Evolutionary conservation across 352 stramenopile genomes (phyloP).

Genomic region (Thalassiosira exigua): DNA sequence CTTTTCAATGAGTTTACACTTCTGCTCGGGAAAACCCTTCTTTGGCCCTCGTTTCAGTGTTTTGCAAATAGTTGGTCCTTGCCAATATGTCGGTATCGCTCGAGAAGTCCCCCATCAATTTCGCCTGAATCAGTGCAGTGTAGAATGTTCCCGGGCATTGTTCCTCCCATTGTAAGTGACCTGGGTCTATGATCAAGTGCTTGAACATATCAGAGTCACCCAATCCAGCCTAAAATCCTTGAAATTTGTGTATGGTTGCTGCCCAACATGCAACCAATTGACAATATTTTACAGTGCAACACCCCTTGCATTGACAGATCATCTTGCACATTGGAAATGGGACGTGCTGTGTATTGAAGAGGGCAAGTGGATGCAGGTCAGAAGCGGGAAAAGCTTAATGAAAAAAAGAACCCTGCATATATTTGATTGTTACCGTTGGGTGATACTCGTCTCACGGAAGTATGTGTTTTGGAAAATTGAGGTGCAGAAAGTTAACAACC

Average conservation of each 20-base stretch:
- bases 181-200: slow-evolving; percentile 28
- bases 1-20: too few species aligned
- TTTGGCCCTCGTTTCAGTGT: not conserved
- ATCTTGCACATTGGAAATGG: slow-evolving; percentile 25
- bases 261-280: slow-evolving; percentile 20
- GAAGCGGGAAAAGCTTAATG: not conserved
- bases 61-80: slow-evolving; percentile 8
- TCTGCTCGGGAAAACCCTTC: too few species aligned
- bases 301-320: not conserved
- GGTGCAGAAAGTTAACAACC: slow-evolving; percentile 20
- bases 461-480: not conserved
- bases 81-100: slow-evolving; percentile 13
- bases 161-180: slow-evolving; percentile 9
- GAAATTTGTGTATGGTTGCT: slow-evolving; percentile 45
- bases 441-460: slow-evolving; percentile 20
- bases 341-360: slow-evolving; percentile 11
- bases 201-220: slow-evolving; percentile 8
- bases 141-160: slow-evolving; percentile 15
- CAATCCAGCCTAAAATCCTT: slow-evolving; percentile 17
- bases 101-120: slow-evolving; percentile 18
- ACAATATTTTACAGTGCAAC: slow-evolving; percentile 21
- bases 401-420: not conserved
- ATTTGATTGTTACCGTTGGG: slow-evolving; percentile 12
- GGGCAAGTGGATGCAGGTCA: not conserved
- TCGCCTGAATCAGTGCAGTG: slow-evolving; percentile 14